Conservation (phyloP, 768 basidiomycete genomes). For the Naganishia randhawae region DNA sequence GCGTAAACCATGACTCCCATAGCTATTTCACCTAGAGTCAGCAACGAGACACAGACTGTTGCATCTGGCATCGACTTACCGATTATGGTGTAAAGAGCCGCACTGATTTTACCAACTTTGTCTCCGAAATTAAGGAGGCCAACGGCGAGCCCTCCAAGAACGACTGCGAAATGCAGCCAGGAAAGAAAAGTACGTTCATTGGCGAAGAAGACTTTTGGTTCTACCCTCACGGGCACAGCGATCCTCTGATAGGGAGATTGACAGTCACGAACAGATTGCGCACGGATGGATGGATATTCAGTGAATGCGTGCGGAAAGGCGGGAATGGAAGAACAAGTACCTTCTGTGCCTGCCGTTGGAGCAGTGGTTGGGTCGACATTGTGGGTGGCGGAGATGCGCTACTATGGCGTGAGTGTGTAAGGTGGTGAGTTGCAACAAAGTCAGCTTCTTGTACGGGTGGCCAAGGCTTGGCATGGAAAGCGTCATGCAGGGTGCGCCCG, state of each 20-base stretch:
- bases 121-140: constrained; percentile 98
- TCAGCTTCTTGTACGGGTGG: no score
- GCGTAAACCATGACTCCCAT: constrained; percentile 99
- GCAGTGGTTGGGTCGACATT: constrained; percentile 97
- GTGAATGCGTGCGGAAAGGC: neutral
- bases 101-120: constrained; percentile 91
- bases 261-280: no score
- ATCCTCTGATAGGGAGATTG: constrained; percentile 79
- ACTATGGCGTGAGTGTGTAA: neutral
- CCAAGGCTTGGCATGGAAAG: no score
- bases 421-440: no score
- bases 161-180: constrained; percentile 98
- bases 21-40: constrained; percentile 56
- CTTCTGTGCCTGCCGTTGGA: constrained; percentile 84
- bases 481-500: no score
- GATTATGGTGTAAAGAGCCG: constrained; percentile 91
- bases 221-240: constrained; percentile 82
- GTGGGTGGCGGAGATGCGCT: neutral
- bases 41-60: constrained; percentile 19
- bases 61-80: constrained; percentile 57
- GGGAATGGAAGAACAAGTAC: constrained; percentile 23
- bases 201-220: constrained; percentile 53
- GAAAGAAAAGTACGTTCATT: constrained; percentile 74
- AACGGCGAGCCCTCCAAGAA: constrained; percentile 91
- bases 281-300: neutral